Base-by-base conservation (phyloP, 2,329 filamentous ascomycete genomes). In the Aspergillus latus region DNA sequence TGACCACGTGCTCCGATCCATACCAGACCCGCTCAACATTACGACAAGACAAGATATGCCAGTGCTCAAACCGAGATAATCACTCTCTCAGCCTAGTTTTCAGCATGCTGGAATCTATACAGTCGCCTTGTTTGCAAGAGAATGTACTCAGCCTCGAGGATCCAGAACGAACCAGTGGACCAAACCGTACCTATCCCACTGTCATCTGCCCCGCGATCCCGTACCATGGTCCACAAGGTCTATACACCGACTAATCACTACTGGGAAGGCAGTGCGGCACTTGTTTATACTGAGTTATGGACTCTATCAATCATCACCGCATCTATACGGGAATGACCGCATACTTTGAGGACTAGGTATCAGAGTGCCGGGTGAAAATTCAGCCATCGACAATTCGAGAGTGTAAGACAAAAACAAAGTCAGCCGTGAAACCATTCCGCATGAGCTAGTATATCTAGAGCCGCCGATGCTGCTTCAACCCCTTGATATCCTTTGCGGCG, bases 401-500 rank as follows among this genome's bases (percentile, higher is more conserved):
- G 21, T 21, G 21, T 21, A 21, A 21, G 21, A 21, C 37, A 10
- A 39, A 44, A 44, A 11, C 26, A 44, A 8, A 13, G 3, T 21
- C 32, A 16, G n/a, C 29, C 39, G 37, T 9, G 49, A 52, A 47
- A 32, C 21, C 13, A 8, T 10, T 52, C 50, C 16, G 34, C 26
- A 2, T 46, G 13, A n/a, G 40, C 44, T 34, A 52, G 13, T 21
- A 52, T 40, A 30, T 44, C 48, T 7, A 37, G 5, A 87, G 82
- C 52, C 21, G 44, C 43, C 5, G 45, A n/a, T 40, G 54, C 57
- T 1, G 13, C 56, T 42, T 62, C 60, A 2, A 61, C 36, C 5
- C 57, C 5, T 50, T 39, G 11, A 52, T 37, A 45, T 62, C 60
- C 48, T 61, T 62, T 52, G 49, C 15, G 60, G 59, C 3, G 60